Evolutionary conservation across 202 grass and related monocot species (phyloP), one percentile per base, ranked within the genome.

Genomic region (Brachypodium distachyon): DNA sequence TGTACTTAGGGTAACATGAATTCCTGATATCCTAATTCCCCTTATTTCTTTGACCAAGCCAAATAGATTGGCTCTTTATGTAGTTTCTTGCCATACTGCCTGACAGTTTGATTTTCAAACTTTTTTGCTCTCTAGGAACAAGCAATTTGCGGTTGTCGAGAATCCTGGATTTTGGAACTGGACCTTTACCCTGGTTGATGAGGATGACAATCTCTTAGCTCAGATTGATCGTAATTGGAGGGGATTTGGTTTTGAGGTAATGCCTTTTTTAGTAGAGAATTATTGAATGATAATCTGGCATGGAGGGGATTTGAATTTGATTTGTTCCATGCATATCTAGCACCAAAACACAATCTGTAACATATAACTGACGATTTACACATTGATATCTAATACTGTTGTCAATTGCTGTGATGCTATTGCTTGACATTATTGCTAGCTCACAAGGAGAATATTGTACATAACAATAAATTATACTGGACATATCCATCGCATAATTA

Each of bases 131-230:
- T 86, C 34, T 73, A 98, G 95, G 64, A 98, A 92, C 71, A 92
- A 50, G 49, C 95, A 98, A 86, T 98, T 98, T 90, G 95, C 89
- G 12, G 95, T 98, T 74, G 95, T 98, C 6, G 95, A 94, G 84
- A 92, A 98, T 79, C 91, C 91, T 47, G 95, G 95, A 76, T 90
- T 98, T 76, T 92, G 95, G 95, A 94, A 92, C 63, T 98, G 95
- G 95, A 92, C 80, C 71, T 98, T 95, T 86, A 98, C 85, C 56
- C 79, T 98, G 12, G 77, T 85, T 59, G 87, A 95, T 67, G 95
- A 98, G 83, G 79, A 94, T 82, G 91, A 78, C n/a, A 88, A 92
- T 81, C 55, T 94, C 61, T 69, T 98, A 49, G 89, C 91, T 76
- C 84, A 92, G 82, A 89, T 98, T 80, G 89, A 95, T 67, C 91